Base-by-base conservation (phyloP, 306 rosid species). In the Vigna unguiculata region DNA sequence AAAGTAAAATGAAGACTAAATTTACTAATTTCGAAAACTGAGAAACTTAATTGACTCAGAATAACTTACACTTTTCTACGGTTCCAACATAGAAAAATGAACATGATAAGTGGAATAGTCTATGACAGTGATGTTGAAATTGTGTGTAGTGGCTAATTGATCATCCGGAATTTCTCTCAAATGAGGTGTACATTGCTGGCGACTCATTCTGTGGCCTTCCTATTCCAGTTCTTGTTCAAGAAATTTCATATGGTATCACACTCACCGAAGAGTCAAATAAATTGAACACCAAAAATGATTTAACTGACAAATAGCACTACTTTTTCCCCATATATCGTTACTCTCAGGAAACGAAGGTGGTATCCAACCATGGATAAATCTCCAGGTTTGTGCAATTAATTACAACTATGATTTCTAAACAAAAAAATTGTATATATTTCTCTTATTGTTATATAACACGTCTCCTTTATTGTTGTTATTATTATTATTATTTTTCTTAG, bases 101-200 rank as follows among this genome's bases (percentile, higher is more conserved):
- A 16, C 1, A 13, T 1, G 1, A 34, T 14, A 14, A 34, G 10
- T 48, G 11, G 64, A 59, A 14, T 47, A 17, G 48, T 16, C 3
- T 57, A 46, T 15, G 47, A 74, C 7, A 14, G 21, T 53, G 4
- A 38, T 68, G 4, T 68, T 68, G 17, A 9, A 55, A 34, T 28
- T 75, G 14, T 65, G 58, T 83, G 77, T 24, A 91, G 96, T 91
- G 96, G 96, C 17, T 87, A 51, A 30, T 80, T 36, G 77, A 69
- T 81, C 93, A 87, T 67, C 88, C 91, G 4, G 75, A 87, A 59
- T 90, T 85, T 59, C 71, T 40, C 4, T 58, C 88, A 6, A 87
- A 82, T 62, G 63, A 76, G 9, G 11, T 87, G 45, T 88, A 86
- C n/a, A 38, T 90, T 0, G 86, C 77, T 11, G 93, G 93, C 3